phyloP scores from a whole-genome alignment of 345 rosid genomes.

The Eucalyptus brandiana region DNA sequence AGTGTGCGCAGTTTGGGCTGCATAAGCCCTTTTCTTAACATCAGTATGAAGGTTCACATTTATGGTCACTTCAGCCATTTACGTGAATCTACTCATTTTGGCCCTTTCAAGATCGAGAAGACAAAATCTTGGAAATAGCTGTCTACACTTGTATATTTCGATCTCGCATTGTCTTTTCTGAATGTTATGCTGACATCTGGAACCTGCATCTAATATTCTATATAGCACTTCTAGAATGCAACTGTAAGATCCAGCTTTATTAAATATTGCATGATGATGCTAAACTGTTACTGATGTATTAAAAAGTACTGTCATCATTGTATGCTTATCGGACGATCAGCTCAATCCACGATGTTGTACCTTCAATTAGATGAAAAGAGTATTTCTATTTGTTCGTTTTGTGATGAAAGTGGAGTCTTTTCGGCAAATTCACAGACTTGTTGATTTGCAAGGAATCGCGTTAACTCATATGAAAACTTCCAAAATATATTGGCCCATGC shows the following conservation, averaged over 20 bases:
- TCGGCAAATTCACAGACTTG: neutral
- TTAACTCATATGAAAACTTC: neutral
- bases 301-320: neutral
- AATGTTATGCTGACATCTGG: neutral
- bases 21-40: neutral
- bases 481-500: neutral
- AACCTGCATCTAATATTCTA: neutral
- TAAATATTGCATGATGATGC: neutral
- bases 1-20: neutral
- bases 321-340: neutral
- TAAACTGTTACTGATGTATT: neutral
- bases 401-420: neutral
- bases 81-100: neutral
- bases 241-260: neutral
- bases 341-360: neutral
- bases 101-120: neutral
- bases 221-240: neutral
- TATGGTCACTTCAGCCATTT: neutral
- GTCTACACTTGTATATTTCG: neutral
- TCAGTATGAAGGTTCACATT: neutral
- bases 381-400: neutral
- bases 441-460: neutral
- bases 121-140: neutral
- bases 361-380: neutral
- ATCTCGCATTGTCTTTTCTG: neutral